phyloP scores from a whole-genome alignment of 495 filamentous ascomycete species.

The Neurospora terricola region DNA sequence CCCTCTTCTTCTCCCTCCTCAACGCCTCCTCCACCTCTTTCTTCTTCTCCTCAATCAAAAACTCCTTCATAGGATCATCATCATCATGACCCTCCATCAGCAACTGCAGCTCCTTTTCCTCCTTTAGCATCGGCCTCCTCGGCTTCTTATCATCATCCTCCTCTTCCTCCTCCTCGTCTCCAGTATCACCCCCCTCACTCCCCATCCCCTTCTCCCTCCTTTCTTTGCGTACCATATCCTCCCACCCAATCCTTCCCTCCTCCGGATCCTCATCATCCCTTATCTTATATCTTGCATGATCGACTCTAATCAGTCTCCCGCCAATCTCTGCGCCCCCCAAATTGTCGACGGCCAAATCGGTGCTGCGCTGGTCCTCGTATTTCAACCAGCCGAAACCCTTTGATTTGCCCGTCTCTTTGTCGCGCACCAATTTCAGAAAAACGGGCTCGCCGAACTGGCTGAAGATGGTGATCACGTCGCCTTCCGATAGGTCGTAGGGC shows the following conservation, averaged over 20 bases:
- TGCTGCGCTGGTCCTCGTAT: slow-evolving; percentile 96
- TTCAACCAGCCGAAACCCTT: slow-evolving; percentile 92
- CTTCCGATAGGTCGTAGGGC: slow-evolving; percentile 87
- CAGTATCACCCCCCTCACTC: slow-evolving; percentile 23
- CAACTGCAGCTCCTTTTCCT: slow-evolving; percentile 67
- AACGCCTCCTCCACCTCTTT: slow-evolving; percentile 70
- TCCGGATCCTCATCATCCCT: slow-evolving; percentile 76
- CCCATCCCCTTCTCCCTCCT: slow-evolving; percentile 28
- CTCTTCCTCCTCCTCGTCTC: slow-evolving; percentile 25
- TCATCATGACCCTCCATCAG: slow-evolving; percentile 78
- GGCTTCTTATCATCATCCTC: slow-evolving; percentile 29
- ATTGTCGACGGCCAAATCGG: slow-evolving; percentile 92
- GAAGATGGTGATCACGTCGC: slow-evolving; percentile 94
- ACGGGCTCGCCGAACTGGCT: slow-evolving; percentile 93
- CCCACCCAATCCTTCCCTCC: slow-evolving; percentile 40
- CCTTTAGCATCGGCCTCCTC: slow-evolving; percentile 35
- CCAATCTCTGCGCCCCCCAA: slow-evolving; percentile 75
- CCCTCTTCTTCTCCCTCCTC: slow-evolving; percentile 37
- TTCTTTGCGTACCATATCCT: slow-evolving; percentile 32
- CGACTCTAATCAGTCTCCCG: slow-evolving; percentile 73
- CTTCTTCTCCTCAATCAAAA: slow-evolving; percentile 78
- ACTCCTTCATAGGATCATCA: slow-evolving; percentile 95
- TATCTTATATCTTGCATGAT: slow-evolving; percentile 84
- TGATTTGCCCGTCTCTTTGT: slow-evolving; percentile 92
- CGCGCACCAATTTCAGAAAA: slow-evolving; percentile 78